phyloP scores from a whole-genome alignment of 2,329 filamentous ascomycete species.

The Phialocephala sp. region DNA sequence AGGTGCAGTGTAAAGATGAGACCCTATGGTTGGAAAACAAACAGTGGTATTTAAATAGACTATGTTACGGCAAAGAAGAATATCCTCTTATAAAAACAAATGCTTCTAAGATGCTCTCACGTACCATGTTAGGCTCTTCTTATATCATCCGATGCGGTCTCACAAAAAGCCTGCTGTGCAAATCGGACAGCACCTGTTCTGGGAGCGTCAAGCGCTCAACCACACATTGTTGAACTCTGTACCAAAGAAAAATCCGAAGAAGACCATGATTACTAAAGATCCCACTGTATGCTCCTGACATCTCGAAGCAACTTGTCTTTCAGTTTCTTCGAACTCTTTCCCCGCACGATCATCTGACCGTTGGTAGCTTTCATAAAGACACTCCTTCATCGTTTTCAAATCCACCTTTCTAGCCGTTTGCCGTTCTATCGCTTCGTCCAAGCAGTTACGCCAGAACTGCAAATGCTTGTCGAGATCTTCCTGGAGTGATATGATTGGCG shows the following conservation, averaged over 20 bases:
- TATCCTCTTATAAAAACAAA: too few relatives aligned
- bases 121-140: too few relatives aligned
- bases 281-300: neutral
- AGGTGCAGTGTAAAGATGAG: too few relatives aligned
- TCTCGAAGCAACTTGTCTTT: neutral
- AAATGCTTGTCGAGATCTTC: slow-evolving; percentile 6
- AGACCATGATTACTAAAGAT: neutral
- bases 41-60: too few relatives aligned
- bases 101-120: too few relatives aligned
- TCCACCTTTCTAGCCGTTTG: neutral
- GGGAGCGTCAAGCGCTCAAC: neutral
- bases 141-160: too few relatives aligned
- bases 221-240: neutral
- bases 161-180: neutral
- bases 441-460: neutral
- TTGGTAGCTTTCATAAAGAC: neutral
- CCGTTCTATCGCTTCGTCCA: neutral
- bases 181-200: neutral
- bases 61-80: too few relatives aligned
- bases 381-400: neutral
- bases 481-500: neutral
- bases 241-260: slow-evolving; percentile 5
- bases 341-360: neutral
- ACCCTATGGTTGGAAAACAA: too few relatives aligned
- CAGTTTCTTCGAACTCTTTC: neutral